Conservation (phyloP, 225 moss, liverwort and hornwort species). For the Physcomitrellopsis africana region DNA sequence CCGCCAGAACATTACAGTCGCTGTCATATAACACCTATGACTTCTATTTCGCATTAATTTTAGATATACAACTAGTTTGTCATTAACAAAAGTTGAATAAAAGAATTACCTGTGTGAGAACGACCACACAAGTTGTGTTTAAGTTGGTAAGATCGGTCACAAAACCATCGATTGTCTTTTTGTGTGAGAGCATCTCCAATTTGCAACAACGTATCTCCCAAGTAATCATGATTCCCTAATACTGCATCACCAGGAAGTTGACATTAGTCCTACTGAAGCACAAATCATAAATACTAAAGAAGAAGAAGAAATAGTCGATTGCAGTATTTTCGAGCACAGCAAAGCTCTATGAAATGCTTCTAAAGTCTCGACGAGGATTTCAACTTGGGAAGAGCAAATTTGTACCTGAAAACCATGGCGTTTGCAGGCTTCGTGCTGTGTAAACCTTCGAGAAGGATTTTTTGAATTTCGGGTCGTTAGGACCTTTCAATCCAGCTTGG, state of each 20-base stretch:
- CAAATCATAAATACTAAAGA: background rate
- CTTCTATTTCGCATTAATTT: no score
- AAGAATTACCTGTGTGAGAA: constrained; percentile 41
- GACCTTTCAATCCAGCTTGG: constrained; percentile 60
- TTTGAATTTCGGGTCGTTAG: constrained; percentile 57
- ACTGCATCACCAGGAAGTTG: constrained; percentile 41
- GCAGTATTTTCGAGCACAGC: background rate
- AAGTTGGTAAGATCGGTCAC: constrained; percentile 67
- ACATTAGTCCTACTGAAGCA: background rate
- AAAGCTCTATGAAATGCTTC: background rate
- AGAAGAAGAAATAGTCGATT: background rate
- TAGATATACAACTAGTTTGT: no score
- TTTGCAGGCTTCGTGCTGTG: constrained; percentile 69
- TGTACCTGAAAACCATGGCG: constrained; percentile 75
- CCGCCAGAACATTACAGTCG: background rate
- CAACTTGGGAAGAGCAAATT: no score
- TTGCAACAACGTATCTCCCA: constrained; percentile 75
- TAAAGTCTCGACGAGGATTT: background rate
- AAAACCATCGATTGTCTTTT: constrained; percentile 73
- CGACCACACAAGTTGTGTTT: constrained; percentile 57
- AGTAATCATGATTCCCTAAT: constrained; percentile 82
- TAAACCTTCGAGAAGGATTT: constrained; percentile 76
- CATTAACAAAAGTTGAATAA: no score
- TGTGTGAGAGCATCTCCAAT: constrained; percentile 53
- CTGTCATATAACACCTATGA: no score